Conservation (phyloP, 176 grass and related monocot genomes). For the Aegilops umbellulata region DNA sequence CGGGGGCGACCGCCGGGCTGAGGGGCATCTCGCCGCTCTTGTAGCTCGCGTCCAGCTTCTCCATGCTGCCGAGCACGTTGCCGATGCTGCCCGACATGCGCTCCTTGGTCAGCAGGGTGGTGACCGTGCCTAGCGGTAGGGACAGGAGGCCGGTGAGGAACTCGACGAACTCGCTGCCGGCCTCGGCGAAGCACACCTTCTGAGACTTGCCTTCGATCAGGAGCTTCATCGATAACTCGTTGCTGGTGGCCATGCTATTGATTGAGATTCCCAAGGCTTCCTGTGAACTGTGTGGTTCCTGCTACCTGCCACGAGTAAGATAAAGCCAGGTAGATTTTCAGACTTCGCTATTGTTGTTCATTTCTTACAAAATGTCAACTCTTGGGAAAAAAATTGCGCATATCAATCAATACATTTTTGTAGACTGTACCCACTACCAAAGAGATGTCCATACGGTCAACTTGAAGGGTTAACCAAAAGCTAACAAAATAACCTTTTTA, state of each 20-base stretch:
- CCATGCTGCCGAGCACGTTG: constrained; percentile 8
- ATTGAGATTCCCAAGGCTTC: background rate
- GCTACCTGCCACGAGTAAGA: background rate
- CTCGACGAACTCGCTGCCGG: background rate
- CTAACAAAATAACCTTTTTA: background rate
- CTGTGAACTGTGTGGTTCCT: background rate
- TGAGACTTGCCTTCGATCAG: constrained; percentile 17
- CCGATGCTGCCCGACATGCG: constrained; percentile 27
- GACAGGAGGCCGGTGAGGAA: constrained; percentile 20
- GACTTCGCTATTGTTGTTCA: background rate
- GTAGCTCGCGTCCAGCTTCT: constrained; percentile 4
- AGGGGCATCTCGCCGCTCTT: background rate
- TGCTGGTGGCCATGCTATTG: background rate
- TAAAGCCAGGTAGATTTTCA: too few relatives aligned
- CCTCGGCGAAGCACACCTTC: constrained; percentile 34
- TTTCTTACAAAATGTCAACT: background rate
- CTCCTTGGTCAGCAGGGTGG: constrained; percentile 23
- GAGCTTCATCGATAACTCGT: constrained; percentile 26
- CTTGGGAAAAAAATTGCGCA: background rate
- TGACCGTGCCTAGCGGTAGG: constrained; percentile 19
- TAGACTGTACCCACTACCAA: background rate
- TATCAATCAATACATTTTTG: background rate
- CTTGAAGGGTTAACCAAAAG: background rate
- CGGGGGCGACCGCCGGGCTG: background rate
- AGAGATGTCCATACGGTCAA: background rate